Evolutionary conservation across 306 rosid species (phyloP), one percentile per base, ranked within the genome.

Genomic region (Acacia melanoxylon): DNA sequence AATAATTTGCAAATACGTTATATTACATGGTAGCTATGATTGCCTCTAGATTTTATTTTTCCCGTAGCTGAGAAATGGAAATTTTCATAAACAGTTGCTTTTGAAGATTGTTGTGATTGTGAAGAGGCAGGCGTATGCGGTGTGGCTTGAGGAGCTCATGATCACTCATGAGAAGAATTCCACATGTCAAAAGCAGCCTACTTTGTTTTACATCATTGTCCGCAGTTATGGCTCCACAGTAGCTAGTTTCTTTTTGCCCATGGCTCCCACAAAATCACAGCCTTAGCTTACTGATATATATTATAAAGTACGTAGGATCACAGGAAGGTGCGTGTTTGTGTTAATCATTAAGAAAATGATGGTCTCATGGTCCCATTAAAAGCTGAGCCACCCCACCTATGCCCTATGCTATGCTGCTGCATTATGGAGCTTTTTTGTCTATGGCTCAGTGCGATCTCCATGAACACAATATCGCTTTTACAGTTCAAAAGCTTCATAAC

Each of bases 331-430:
- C 44, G 37, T 83, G 82, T 76, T 84, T 81, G 84, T 82, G 69
- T 46, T 76, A 51, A 89, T 86, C 76, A 83, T 84, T 71, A 49
- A 75, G 83, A 88, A 35, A 72, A 78, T 77, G 80, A 85, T 80
- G 80, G 82, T 27, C 20, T 61, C 44, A 65, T 74, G 82, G 72
- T 80, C 62, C 83, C 91, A 25, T 52, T 5, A 78, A 88, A 72
- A 61, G 81, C 44, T 24, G 24, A 61, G 51, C 78, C 84, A 81
- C 52, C 19, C 80, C 63, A 35, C 33, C 22, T 68, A 59, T 80
- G 67, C 14, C 3, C 61, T 20, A 54, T 54, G 63, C 8, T 7
- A 6, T 52, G 59, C 59, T 6, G 62, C 62, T 19, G 62, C 62
- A 56, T 56, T 56, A 54, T 2, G 68, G 79, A 82, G 72, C 71